A percentile compares a stretch with the other conserved stretches of the same genome.
These are phyloP conservation scores for Geotrichum armillariae DNA, from an alignment of 1,139 yeast genomes.

Conservation along the genomic window DNA sequence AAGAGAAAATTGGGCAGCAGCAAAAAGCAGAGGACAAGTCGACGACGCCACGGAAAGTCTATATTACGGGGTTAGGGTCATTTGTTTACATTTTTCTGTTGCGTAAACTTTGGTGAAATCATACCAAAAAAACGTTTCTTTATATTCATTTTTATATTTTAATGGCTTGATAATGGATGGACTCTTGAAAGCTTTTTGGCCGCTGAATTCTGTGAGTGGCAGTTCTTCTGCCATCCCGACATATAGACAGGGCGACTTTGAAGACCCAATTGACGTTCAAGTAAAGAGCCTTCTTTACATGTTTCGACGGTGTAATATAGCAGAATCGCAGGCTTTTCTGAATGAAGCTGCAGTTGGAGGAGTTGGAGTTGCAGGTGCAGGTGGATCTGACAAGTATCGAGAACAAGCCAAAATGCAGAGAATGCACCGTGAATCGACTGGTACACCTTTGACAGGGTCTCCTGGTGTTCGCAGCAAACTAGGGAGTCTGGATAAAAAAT, in stretches of 20 bases:
- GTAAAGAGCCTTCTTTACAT: constrained; percentile 56
- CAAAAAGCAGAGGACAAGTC: too few species aligned
- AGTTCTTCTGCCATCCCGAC: constrained; percentile 11
- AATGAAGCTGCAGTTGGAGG: constrained; percentile 21
- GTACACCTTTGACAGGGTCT: neutral
- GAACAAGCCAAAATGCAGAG: constrained; percentile 15
- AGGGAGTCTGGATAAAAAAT: constrained; percentile 11
- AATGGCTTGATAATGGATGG: constrained; percentile 15
- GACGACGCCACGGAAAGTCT: neutral
- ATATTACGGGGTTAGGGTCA: neutral
- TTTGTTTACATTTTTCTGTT: neutral
- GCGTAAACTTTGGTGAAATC: neutral
- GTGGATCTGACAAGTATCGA: constrained; percentile 21
- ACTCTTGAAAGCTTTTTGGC: constrained; percentile 22
- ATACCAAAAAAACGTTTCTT: neutral
- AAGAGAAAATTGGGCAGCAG: too few species aligned
- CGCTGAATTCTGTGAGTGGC: constrained; percentile 1
- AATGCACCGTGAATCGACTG: neutral
- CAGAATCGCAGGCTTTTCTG: constrained; percentile 42
- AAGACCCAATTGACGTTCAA: constrained; percentile 60
- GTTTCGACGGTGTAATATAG: constrained; percentile 54
- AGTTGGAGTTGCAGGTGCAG: constrained; percentile 23
- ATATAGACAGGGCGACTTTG: constrained; percentile 42
- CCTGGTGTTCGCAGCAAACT: constrained; percentile 6
- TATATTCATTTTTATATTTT: neutral